phyloP scores from a whole-genome alignment of 495 filamentous ascomycete species.

The Aspergillus campestris region DNA sequence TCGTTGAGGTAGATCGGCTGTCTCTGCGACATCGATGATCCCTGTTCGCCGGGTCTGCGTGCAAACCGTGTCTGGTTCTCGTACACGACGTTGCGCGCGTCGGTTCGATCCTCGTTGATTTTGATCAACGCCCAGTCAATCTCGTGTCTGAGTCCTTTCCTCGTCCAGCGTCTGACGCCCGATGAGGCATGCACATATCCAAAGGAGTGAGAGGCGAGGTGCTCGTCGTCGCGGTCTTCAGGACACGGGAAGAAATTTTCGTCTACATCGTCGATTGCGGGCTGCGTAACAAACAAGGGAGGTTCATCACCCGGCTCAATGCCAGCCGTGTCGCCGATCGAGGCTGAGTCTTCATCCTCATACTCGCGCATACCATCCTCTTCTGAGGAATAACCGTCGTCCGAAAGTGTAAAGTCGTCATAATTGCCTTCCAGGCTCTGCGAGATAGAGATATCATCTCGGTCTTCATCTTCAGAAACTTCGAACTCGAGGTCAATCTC shows the following conservation, averaged over 20 bases:
- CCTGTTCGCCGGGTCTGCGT: constrained; percentile 8
- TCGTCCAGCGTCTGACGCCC: constrained; percentile 64
- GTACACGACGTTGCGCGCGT: constrained; percentile 58
- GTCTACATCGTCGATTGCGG: constrained; percentile 79
- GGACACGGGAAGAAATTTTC: constrained; percentile 61
- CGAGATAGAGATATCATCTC: constrained; percentile 26
- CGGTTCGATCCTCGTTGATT: constrained; percentile 60
- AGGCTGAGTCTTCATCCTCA: constrained; percentile 52
- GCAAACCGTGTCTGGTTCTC: constrained; percentile 21
- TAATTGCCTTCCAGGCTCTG: constrained; percentile 19
- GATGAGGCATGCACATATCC: constrained; percentile 85
- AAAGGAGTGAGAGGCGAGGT: constrained; percentile 66
- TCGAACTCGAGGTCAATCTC: constrained; percentile 36
- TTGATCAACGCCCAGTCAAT: constrained; percentile 95
- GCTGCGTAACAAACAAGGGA: constrained; percentile 69
- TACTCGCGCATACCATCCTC: constrained; percentile 37
- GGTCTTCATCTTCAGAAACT: constrained; percentile 42
- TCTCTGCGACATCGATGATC: constrained; percentile 7
- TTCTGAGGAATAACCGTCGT: constrained; percentile 39
- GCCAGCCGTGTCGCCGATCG: constrained; percentile 79
- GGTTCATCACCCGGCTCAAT: constrained; percentile 66
- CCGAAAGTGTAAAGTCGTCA: constrained; percentile 34
- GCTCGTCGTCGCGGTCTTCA: constrained; percentile 60
- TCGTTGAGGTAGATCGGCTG: constrained; percentile 33
- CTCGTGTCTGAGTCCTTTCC: constrained; percentile 67